Evolutionary conservation across 2,329 filamentous ascomycete species (phyloP).

Genomic region (Aspergillus cejpii): DNA sequence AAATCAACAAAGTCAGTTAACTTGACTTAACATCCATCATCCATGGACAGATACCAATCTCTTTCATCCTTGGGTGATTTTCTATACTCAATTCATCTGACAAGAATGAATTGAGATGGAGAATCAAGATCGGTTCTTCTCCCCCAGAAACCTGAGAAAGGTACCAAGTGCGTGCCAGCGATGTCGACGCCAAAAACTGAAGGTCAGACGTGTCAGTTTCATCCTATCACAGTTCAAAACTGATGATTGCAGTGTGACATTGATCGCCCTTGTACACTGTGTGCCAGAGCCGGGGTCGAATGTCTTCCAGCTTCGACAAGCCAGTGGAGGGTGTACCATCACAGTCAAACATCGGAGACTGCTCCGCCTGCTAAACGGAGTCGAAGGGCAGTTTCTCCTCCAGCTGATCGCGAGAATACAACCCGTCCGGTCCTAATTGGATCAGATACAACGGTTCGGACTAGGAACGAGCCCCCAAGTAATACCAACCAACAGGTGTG

Average conservation of each 20-base stretch:
- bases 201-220: too few relatives aligned
- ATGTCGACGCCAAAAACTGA: conserved; percentile 26
- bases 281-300: conserved; percentile 19
- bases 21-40: too few relatives aligned
- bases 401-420: neutral
- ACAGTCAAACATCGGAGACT: neutral
- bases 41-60: too few relatives aligned
- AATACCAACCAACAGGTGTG: conserved; percentile 3
- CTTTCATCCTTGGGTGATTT: too few relatives aligned
- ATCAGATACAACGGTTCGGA: neutral
- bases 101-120: neutral
- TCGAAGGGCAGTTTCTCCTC: neutral
- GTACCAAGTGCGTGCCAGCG: conserved; percentile 21
- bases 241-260: conserved; percentile 29
- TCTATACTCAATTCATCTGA: too few relatives aligned
- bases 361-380: neutral
- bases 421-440: neutral
- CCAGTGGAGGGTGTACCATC: conserved; percentile 5
- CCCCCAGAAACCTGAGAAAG: conserved; percentile 1
- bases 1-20: too few relatives aligned
- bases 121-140: neutral
- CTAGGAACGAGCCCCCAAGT: neutral
- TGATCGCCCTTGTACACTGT: conserved; percentile 30
- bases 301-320: conserved; percentile 9
- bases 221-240: too few relatives aligned